phyloP scores from a whole-genome alignment of 352 stramenopile genomes.

The Pythium insidiosum region DNA sequence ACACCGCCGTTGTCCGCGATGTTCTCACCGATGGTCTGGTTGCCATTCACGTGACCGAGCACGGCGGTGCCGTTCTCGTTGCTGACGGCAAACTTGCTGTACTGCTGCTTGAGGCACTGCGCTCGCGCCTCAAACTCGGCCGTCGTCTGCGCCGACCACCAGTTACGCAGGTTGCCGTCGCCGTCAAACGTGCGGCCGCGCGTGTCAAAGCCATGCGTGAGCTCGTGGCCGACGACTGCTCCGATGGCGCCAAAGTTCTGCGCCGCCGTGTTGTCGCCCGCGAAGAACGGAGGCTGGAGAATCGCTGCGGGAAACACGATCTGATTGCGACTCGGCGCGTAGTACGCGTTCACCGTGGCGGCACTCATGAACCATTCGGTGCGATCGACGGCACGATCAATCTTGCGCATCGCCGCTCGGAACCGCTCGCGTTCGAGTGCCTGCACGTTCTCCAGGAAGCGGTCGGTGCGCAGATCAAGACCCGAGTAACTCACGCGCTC shows the following conservation, averaged over 20 bases:
- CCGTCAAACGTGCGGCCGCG: slow-evolving; percentile 54
- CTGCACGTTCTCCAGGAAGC: background rate
- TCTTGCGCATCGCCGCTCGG: background rate
- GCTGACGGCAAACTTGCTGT: slow-evolving; percentile 7
- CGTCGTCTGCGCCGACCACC: slow-evolving; percentile 54
- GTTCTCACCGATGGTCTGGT: slow-evolving; percentile 68
- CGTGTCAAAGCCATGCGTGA: slow-evolving; percentile 85
- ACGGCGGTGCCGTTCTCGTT: slow-evolving; percentile 3
- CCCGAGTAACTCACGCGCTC: background rate
- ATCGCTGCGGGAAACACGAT: slow-evolving; percentile 86
- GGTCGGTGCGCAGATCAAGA: background rate
- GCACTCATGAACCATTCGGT: slow-evolving; percentile 63
- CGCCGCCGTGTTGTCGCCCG: slow-evolving; percentile 43
- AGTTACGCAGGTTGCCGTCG: slow-evolving; percentile 64
- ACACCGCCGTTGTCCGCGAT: slow-evolving; percentile 66
- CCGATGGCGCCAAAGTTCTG: slow-evolving; percentile 79
- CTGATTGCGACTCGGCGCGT: slow-evolving; percentile 23
- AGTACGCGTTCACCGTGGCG: slow-evolving; percentile 66
- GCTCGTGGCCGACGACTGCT: slow-evolving; percentile 78
- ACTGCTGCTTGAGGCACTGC: slow-evolving; percentile 17
- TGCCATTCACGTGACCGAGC: slow-evolving; percentile 46
- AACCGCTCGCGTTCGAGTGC: background rate
- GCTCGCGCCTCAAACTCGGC: slow-evolving; percentile 33
- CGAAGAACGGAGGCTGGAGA: slow-evolving; percentile 78
- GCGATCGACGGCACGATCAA: slow-evolving; percentile 11